phyloP scores from a whole-genome alignment of 1,139 yeast species.

The Suhomyces wounanorum region DNA sequence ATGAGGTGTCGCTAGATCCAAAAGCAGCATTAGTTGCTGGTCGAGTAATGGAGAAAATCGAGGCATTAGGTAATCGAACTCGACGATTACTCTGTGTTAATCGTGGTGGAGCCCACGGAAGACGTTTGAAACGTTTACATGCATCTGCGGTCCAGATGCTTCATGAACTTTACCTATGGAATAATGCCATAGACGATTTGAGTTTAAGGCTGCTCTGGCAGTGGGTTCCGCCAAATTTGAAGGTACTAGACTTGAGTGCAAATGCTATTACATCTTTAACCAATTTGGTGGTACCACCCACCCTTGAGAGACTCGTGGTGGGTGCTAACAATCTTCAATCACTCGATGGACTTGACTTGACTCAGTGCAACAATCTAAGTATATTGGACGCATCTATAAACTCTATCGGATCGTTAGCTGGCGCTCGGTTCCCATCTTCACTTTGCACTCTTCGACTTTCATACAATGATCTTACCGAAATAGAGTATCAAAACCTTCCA shows the following conservation, averaged over 20 bases:
- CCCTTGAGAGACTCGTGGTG: constrained; percentile 18
- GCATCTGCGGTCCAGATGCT: constrained; percentile 19
- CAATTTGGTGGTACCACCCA: constrained; percentile 17
- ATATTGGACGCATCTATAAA: constrained; percentile 19
- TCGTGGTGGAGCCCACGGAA: constrained; percentile 7
- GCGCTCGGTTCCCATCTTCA: constrained; percentile 17
- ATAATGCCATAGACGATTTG: constrained; percentile 20
- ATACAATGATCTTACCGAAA: constrained; percentile 20
- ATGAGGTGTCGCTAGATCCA: constrained; percentile 13
- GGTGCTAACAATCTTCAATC: constrained; percentile 23
- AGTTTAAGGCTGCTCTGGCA: constrained; percentile 11
- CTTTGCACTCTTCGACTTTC: constrained; percentile 18
- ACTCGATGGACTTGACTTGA: constrained; percentile 21
- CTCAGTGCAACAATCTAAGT: constrained; percentile 7
- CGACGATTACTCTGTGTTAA: constrained; percentile 20
- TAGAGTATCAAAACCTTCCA: constrained; percentile 19
- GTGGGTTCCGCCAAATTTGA: constrained; percentile 12
- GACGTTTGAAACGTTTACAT: constrained; percentile 3
- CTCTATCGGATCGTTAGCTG: constrained; percentile 15
- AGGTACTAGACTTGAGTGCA: constrained; percentile 22
- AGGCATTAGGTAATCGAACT: constrained; percentile 19
- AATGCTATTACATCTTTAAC: constrained; percentile 21
- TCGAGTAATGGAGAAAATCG: constrained; percentile 19
- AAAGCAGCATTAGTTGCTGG: constrained; percentile 9
- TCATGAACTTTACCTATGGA: constrained; percentile 23